Evolutionary conservation across 768 basidiomycete genomes (phyloP).

Genomic region (Russula sp.): DNA sequence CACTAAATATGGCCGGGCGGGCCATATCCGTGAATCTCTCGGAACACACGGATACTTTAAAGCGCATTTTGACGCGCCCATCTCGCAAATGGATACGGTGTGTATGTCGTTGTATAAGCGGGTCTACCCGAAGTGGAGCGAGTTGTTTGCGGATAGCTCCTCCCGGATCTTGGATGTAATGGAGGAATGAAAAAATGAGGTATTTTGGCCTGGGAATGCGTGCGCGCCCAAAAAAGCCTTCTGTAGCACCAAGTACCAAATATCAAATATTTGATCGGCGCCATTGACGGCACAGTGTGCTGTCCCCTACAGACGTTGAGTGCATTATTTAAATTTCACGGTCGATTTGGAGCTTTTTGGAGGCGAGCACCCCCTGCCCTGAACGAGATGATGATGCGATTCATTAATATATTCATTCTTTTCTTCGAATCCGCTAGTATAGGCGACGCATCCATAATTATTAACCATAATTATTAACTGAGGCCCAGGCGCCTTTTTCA

Average conservation of each 20-base stretch:
- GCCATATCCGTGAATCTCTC: constrained; percentile 86
- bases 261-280: no score
- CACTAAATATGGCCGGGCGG: constrained; percentile 84
- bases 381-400: no score
- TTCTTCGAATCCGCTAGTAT: no score
- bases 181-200: constrained; percentile 20
- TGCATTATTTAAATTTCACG: no score
- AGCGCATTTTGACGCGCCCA: constrained; percentile 87
- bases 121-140: constrained; percentile 83
- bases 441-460: no score
- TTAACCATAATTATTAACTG: no score
- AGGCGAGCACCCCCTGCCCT: no score
- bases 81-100: constrained; percentile 94
- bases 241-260: background rate
- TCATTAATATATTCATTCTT: no score
- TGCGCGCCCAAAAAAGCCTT: background rate
- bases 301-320: no score
- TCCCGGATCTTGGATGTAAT: constrained; percentile 21
- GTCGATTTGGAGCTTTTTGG: no score
- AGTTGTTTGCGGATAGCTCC: constrained; percentile 36
- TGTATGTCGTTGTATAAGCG: constrained; percentile 96
- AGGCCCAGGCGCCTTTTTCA: no score
- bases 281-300: no score
- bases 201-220: background rate
- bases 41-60: constrained; percentile 98